A percentile compares a stretch with the other conserved stretches of the same genome.
phyloP scores from a whole-genome alignment of 225 moss, liverwort and hornwort genomes.

The Pleurozium schreberi region DNA sequence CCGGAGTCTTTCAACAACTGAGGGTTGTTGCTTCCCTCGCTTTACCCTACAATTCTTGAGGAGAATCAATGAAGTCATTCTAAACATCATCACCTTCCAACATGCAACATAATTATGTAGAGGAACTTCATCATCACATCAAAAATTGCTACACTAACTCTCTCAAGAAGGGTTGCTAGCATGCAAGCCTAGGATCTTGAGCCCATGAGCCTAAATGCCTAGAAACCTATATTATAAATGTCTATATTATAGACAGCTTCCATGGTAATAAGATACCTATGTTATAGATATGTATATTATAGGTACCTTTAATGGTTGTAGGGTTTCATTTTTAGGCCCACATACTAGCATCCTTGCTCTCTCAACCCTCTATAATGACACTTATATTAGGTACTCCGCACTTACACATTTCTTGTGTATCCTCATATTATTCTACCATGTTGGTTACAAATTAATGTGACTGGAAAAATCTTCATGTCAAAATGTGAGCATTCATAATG shows the following conservation, averaged over 20 bases:
- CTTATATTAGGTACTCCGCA: too few species aligned
- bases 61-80: not conserved
- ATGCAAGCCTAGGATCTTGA: too few species aligned
- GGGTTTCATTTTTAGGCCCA: too few species aligned
- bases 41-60: constrained; percentile 3
- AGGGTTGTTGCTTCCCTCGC: constrained; percentile 21
- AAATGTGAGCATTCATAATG: not conserved
- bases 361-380: not conserved
- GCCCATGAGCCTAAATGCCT: too few species aligned
- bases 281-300: too few species aligned
- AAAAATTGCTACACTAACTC: not conserved
- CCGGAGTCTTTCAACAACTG: constrained; percentile 17
- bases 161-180: too few species aligned
- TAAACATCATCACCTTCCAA: not conserved
- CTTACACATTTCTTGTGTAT: not conserved
- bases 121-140: not conserved
- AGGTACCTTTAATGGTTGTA: too few species aligned
- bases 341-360: not conserved
- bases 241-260: too few species aligned
- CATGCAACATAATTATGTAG: not conserved
- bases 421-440: not conserved
- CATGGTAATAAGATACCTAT: too few species aligned
- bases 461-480: not conserved
- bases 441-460: not conserved
- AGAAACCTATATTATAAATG: too few species aligned